Evolutionary conservation across 1,284 basidiomycete genomes (phyloP), one percentile per base, ranked within the genome.

Genomic region (Mycena citricolor): DNA sequence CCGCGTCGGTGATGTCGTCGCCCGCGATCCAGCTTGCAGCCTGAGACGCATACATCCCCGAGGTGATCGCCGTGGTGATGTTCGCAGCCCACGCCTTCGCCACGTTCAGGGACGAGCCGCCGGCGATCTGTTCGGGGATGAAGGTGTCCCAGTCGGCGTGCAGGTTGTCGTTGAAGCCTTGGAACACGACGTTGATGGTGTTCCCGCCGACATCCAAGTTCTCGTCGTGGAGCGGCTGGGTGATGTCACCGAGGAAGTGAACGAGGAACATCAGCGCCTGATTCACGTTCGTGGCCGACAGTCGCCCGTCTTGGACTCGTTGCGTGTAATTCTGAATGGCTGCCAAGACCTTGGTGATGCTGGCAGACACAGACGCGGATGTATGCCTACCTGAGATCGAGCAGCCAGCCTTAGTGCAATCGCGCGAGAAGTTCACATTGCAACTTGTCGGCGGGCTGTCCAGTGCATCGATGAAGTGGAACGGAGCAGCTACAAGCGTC

Each of bases 1-100:
- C 58, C 32, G 64, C 54, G 5, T 70, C 73, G 7, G 63, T 65
- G 3, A 66, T 69, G 13, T 32, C 24, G 16, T 73, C 70, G 58
- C 73, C 74, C 32, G 64, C 63, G 37, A 77, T 67, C 76, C 77
- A 79, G 25, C 57, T 59, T 3, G 58, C 54, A 1, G 69, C 65
- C 12, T 58, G 49, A 5, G 69, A 66, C 31, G 59, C 55, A 58
- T 64, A 52, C 8, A 32, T 73, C 4, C 58, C 52, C 13, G 76
- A 74, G 60, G 69, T 63, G 51, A 79, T 77, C 8, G 68, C 61
- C 19, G 58, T 54, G 23, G 63, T 62, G 35, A 79, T 69, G 23
- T 65, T 58, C 34, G 64, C 59, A 1, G 74, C 74, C 64, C 72
- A 78, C 11, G 63, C 65, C 42, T 66, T 65, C 11, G 59, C 57